Evolutionary conservation across 2,329 filamentous ascomycete species (phyloP).

Genomic region (Microdochium nivale): DNA sequence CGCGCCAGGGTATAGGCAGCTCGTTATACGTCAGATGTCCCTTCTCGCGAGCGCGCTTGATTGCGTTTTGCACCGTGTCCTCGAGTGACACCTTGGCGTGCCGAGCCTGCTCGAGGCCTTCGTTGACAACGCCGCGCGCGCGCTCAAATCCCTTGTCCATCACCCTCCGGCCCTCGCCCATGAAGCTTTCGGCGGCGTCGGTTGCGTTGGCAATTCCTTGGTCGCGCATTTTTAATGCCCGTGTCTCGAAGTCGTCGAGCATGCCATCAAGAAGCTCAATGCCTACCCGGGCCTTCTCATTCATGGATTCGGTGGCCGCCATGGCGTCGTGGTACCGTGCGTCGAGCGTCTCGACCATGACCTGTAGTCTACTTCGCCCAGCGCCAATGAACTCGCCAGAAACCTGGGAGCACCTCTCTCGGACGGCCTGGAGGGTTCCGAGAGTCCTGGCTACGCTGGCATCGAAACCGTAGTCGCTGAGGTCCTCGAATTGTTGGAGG

Average conservation of each 20-base stretch:
- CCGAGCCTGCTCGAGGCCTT: constrained; percentile 73
- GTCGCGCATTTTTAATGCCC: constrained; percentile 72
- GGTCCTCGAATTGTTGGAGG: constrained; percentile 80
- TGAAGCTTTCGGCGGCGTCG: constrained; percentile 60
- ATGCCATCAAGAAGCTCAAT: constrained; percentile 81
- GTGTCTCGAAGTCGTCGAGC: constrained; percentile 74
- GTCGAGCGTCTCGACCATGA: constrained; percentile 91
- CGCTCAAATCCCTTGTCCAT: constrained; percentile 71
- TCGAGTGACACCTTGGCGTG: constrained; percentile 75
- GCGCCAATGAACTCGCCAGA: constrained; percentile 86
- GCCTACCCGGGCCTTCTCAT: constrained; percentile 84
- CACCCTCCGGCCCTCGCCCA: constrained; percentile 71
- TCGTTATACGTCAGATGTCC: constrained; percentile 85
- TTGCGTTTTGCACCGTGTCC: constrained; percentile 74
- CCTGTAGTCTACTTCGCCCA: constrained; percentile 71
- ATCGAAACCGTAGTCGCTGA: constrained; percentile 77
- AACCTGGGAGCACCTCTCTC: constrained; percentile 79
- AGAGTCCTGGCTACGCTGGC: constrained; percentile 78
- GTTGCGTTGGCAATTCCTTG: constrained; percentile 60
- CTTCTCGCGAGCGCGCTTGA: constrained; percentile 65
- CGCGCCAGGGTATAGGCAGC: constrained; percentile 82
- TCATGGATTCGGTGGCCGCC: constrained; percentile 74
- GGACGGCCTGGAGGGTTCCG: constrained; percentile 75
- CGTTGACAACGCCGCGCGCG: constrained; percentile 69
- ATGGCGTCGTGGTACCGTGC: constrained; percentile 79